Base-by-base conservation (phyloP, 1,284 basidiomycete species). In the Ceratobasidium sp. region DNA sequence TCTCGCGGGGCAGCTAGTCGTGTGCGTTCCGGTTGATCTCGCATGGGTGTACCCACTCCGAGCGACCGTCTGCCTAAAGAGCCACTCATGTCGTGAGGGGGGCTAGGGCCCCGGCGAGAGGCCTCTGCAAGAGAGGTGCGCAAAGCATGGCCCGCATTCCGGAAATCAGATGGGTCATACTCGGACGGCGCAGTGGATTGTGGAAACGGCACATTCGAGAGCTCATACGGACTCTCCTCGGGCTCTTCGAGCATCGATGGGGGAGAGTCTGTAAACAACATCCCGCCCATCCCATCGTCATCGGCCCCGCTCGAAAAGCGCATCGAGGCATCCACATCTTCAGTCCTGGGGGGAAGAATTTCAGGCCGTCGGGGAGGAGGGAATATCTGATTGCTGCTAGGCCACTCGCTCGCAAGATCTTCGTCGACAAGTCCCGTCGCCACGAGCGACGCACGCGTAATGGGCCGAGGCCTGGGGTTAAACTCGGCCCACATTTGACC, bases 221-320 rank as follows among this genome's bases (percentile, higher is more conserved):
- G 38, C 38, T 40, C 38, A 40, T 40, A 40, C 7, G 38, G 17
- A 40, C 17, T 40, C 17, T 17, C 38, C 8, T 47, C n/a, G 45
- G 54, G 31, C 32, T 54, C 62, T 67, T 67, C 38, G n/a, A 67
- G 50, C 8, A 52, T n/a, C 12, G 62, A 67, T n/a, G 62, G 62
- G 15, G 62, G 62, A 4, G 62, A 67, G n/a, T 67, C 62, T 1
- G 62, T 38, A 45, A 67, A 43, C 15, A 50, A 38, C 13, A 54
- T 32, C 27, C 52, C 62, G 22, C 49, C 17, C 32, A 17, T 50
- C 6, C 32, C 47, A 15, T 25, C 22, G 43, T 35, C 25, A 45
- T 20, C 22, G 4, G 42, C n/a, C 17, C 45, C 62, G 20, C 35
- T 20, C 10, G 22, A 54, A n/a, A 53, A 52, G 8, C 15, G 34